Base-by-base conservation (phyloP, 208 protist species). In the Herpetomonas tarakana region DNA sequence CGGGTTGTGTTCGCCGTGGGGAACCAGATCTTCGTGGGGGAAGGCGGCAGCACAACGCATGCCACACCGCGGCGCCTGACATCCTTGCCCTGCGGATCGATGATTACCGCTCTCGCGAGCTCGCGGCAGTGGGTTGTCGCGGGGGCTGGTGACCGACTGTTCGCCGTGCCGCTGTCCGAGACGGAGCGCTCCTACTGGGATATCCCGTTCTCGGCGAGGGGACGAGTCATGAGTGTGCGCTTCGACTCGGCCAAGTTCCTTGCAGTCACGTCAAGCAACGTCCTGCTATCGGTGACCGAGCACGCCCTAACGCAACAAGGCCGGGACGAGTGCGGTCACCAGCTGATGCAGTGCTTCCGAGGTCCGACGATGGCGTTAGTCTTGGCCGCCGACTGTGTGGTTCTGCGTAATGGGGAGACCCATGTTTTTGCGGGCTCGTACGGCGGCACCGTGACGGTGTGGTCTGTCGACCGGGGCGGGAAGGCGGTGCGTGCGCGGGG, bases 341-440 rank as follows among this genome's bases (percentile, higher is more conserved):
- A 22, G 44, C 11, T 18, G 44, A 22, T 22, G 16, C 44, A 49
- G 16, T 12, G 3, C 9, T 22, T 65, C 14, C n/a, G 50, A 3
- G 75, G 69, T 0, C 75, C 75, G 2, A 19, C 50, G 21, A 57
- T 86, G 3, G 74, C 76, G 3, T 64, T 86, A 6, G 71, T 77
- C 26, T 66, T 90, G 11, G 78, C 83, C 0, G 76, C 74, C 0
- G 76, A 83, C 52, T 55, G 57, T 30, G 4, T 81, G 18, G 27
- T 72, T 21, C 26, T 45, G 2, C 45, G n/a, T n/a, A n/a, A n/a
- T n/a, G n/a, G n/a, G n/a, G n/a, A n/a, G n/a, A n/a, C n/a, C n/a
- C n/a, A n/a, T 0, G 31, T 89, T 0, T 92, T 86, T 54, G 56
- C 71, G 18, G 83, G 68, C 6, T 87, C 80, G 1, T 93, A 90